phyloP scores from a whole-genome alignment of 116 monocot genomes.

The Papilionanthe hybrid region DNA sequence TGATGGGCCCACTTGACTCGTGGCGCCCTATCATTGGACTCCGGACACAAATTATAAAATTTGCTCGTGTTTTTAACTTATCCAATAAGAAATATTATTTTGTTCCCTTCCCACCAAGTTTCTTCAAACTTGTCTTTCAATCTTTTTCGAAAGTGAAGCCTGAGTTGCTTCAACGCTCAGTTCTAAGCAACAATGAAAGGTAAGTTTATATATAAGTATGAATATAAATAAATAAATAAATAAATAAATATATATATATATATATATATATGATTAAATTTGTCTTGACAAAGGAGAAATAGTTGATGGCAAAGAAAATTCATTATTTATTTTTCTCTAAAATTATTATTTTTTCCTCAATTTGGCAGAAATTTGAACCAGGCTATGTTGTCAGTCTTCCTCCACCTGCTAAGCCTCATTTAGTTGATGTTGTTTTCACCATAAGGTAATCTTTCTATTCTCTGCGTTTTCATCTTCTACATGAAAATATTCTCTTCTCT shows the following conservation, averaged over 20 bases:
- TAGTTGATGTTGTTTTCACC: conserved; percentile 37
- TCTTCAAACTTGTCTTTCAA: background rate
- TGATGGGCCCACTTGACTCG: too few species aligned
- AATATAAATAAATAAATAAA: too few species aligned
- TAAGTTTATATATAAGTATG: too few species aligned
- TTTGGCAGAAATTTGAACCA: conserved; percentile 48
- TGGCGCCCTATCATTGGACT: too few species aligned
- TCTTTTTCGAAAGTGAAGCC: background rate
- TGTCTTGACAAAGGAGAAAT: too few species aligned
- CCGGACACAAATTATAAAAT: too few species aligned
- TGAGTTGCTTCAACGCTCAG: background rate
- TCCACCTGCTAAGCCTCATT: conserved; percentile 28
- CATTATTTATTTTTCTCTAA: background rate
- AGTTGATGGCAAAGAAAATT: too few species aligned
- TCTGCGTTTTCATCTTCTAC: background rate
- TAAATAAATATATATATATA: too few species aligned
- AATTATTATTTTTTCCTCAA: background rate
- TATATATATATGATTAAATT: too few species aligned
- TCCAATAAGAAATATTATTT: too few species aligned
- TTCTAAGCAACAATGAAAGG: background rate
- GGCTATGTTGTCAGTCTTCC: conserved; percentile 17
- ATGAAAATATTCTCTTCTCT: background rate
- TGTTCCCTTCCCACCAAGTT: too few species aligned
- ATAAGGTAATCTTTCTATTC: conserved; percentile 26
- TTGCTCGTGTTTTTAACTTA: too few species aligned